phyloP scores from a whole-genome alignment of 495 filamentous ascomycete genomes.

The Podospora pseudopauciseta region DNA sequence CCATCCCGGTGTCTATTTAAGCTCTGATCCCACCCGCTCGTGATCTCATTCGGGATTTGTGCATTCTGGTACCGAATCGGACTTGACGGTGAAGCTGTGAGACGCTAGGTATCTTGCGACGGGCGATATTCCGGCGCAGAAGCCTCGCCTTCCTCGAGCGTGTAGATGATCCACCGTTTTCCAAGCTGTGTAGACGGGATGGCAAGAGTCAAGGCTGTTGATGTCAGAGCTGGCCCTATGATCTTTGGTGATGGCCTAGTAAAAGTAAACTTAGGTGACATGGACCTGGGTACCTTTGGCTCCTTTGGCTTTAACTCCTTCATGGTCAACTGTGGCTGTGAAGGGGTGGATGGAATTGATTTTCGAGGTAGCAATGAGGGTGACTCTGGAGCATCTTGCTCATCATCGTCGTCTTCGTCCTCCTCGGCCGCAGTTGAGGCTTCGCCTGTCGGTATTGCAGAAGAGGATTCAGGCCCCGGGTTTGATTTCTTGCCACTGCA shows the following conservation, averaged over 20 bases:
- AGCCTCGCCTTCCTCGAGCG: not conserved
- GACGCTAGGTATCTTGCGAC: not conserved
- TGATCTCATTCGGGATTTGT: not conserved
- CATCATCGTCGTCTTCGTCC: not conserved
- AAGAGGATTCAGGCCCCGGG: too few relatives aligned
- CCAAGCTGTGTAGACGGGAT: not conserved
- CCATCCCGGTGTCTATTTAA: not conserved
- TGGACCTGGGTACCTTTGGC: not conserved
- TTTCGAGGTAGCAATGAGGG: not conserved
- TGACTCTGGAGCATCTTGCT: not conserved
- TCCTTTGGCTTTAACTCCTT: not conserved
- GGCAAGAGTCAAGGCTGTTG: not conserved
- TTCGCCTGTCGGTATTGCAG: not conserved
- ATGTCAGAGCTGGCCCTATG: not conserved
- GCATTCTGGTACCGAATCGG: not conserved
- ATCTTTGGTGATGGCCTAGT: not conserved
- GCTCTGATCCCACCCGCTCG: too few relatives aligned
- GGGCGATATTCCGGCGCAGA: not conserved
- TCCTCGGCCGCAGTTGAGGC: not conserved
- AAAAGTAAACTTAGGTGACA: not conserved
- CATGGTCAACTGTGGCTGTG: not conserved
- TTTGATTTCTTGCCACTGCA: conserved; percentile 6
- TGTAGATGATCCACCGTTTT: not conserved
- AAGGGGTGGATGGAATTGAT: not conserved
- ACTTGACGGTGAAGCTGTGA: not conserved